phyloP scores from a whole-genome alignment of 2,329 filamentous ascomycete genomes.

The Aspergillus pseudotamarii region DNA sequence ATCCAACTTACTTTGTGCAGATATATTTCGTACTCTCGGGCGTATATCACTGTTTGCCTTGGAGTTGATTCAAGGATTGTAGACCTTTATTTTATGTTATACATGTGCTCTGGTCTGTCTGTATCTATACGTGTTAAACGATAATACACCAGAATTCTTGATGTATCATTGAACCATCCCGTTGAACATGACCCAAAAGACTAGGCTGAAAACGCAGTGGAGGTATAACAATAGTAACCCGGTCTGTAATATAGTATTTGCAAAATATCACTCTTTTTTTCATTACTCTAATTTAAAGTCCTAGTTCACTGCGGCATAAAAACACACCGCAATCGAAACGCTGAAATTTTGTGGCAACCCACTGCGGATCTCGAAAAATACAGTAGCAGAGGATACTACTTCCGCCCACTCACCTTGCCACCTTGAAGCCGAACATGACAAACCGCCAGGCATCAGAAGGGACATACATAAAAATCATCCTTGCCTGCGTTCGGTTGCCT shows the following conservation, averaged over 20 bases:
- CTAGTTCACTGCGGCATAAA: slow-evolving; percentile 12
- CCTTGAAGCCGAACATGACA: not conserved
- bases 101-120: not conserved
- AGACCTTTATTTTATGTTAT: not conserved
- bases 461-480: not conserved
- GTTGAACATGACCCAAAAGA: not conserved
- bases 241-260: not conserved
- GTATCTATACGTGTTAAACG: not conserved
- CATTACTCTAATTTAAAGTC: slow-evolving; percentile 1
- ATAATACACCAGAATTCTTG: not conserved
- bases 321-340: slow-evolving; percentile 22
- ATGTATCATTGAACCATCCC: not conserved
- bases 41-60: not conserved
- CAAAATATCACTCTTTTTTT: not conserved
- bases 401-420: not conserved
- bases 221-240: not conserved
- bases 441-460: not conserved
- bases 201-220: not conserved
- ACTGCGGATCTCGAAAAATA: slow-evolving; percentile 25
- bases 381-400: slow-evolving; percentile 1
- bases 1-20: not conserved
- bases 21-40: not conserved
- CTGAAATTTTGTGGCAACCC: slow-evolving; percentile 20
- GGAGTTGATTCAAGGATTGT: not conserved
- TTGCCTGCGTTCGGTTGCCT: not conserved